These are phyloP conservation scores for Xanthoconium purpureum DNA, from an alignment of 768 basidiomycete species.

Conservation along the genomic window DNA sequence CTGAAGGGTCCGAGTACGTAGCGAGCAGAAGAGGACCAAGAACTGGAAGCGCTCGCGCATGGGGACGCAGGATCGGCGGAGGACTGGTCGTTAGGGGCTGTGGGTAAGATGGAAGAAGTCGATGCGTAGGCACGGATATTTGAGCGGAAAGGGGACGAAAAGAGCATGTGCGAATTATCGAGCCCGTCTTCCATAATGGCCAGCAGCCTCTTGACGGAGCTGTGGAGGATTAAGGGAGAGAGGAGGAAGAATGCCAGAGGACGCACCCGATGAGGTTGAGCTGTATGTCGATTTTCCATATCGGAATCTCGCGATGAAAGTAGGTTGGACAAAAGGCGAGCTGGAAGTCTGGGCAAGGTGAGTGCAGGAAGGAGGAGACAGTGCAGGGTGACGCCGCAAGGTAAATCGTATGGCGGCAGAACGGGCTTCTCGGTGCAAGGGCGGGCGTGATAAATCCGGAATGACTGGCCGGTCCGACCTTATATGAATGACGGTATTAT, in stretches of 20 bases:
- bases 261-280: slow-evolving; percentile 64
- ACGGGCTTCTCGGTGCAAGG: too few relatives aligned
- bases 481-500: too few relatives aligned
- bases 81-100: neutral
- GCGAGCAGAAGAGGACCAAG: neutral
- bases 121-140: neutral
- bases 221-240: slow-evolving; percentile 19
- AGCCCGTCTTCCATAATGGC: slow-evolving; percentile 47
- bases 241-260: neutral
- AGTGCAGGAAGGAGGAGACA: too few relatives aligned
- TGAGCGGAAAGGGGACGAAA: neutral
- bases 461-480: too few relatives aligned
- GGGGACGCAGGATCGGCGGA: neutral
- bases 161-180: slow-evolving; percentile 24
- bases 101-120: neutral
- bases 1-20: neutral
- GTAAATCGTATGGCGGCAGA: too few relatives aligned
- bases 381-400: too few relatives aligned
- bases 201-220: slow-evolving; percentile 57
- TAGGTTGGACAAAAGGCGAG: slow-evolving; percentile 59
- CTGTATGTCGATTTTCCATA: slow-evolving; percentile 66
- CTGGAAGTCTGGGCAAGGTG: slow-evolving; percentile 53
- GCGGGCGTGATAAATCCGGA: too few relatives aligned
- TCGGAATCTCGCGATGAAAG: slow-evolving; percentile 53
- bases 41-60: neutral